Evolutionary conservation across 768 basidiomycete genomes (phyloP).

Genomic region (Lentinus tigrinus): DNA sequence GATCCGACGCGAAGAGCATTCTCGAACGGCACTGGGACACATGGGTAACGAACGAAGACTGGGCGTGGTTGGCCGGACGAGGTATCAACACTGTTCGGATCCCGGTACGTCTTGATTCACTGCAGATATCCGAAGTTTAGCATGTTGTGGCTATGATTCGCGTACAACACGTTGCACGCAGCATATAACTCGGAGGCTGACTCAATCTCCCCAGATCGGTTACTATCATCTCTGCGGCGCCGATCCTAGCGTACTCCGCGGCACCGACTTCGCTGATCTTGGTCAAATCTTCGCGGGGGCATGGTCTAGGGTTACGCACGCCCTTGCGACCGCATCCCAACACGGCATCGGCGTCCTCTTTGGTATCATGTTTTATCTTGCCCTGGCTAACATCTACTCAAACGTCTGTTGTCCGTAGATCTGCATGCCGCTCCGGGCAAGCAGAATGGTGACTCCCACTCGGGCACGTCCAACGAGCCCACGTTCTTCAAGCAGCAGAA

Average conservation of each 20-base stretch:
- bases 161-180: not conserved
- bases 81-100: constrained; percentile 64
- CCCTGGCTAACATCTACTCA: not conserved
- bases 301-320: constrained; percentile 60
- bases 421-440: constrained; percentile 76
- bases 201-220: constrained; percentile 54
- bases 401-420: constrained; percentile 38
- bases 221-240: constrained; percentile 68
- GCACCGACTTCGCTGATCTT: constrained; percentile 63
- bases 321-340: constrained; percentile 55
- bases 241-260: constrained; percentile 55
- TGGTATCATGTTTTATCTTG: constrained; percentile 35
- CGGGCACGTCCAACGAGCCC: constrained; percentile 52
- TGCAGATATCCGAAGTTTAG: not conserved
- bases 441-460: constrained; percentile 68
- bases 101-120: constrained; percentile 42
- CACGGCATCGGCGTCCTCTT: constrained; percentile 73
- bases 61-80: constrained; percentile 48
- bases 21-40: constrained; percentile 49
- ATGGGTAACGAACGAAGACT: constrained; percentile 55
- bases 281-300: constrained; percentile 57
- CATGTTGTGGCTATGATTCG: not conserved
- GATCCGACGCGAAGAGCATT: constrained; percentile 41
- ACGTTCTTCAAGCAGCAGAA: constrained; percentile 47
- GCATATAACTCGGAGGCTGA: not conserved